Percentiles rank a stretch among this genome's conserved stretches.
These are phyloP conservation scores for Scortechinia acanthostroma DNA, from an alignment of 2,329 filamentous ascomycete species.

Conservation along the genomic window DNA sequence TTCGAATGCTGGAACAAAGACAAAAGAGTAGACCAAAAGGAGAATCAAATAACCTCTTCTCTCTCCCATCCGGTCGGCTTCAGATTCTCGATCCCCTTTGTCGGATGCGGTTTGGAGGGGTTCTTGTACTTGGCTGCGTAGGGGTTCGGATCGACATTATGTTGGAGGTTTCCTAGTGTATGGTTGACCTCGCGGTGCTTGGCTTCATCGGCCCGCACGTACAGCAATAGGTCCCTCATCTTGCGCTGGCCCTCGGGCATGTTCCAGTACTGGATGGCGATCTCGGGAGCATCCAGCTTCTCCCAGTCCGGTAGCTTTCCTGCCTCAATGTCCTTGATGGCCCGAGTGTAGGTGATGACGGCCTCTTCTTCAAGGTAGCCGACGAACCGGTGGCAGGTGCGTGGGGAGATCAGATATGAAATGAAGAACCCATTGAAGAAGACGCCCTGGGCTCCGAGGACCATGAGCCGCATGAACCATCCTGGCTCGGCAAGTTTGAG, in stretches of 20 bases:
- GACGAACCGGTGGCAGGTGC: conserved; percentile 88
- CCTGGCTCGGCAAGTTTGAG: conserved; percentile 59
- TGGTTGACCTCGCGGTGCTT: conserved; percentile 94
- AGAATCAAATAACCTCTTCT: background rate
- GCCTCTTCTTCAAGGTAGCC: conserved; percentile 97
- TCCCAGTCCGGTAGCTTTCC: conserved; percentile 81
- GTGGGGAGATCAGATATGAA: conserved; percentile 77
- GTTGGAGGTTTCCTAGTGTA: conserved; percentile 80
- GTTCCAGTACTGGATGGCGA: conserved; percentile 86
- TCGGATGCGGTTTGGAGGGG: conserved; percentile 56
- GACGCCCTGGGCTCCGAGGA: conserved; percentile 85
- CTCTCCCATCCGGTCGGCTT: conserved; percentile 71
- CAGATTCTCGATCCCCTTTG: conserved; percentile 54
- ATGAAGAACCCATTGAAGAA: conserved; percentile 95
- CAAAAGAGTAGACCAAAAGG: background rate
- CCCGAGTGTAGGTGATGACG: conserved; percentile 87
- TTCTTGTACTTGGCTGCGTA: conserved; percentile 81
- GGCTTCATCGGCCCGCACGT: conserved; percentile 84
- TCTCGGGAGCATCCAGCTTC: conserved; percentile 73
- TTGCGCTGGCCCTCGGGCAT: conserved; percentile 77
- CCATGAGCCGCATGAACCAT: conserved; percentile 85
- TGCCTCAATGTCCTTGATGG: conserved; percentile 77
- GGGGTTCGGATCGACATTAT: conserved; percentile 82
- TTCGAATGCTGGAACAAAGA: no score
- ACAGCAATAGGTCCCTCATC: conserved; percentile 53